Percentiles rank a stretch among this genome's conserved stretches.
These are phyloP conservation scores for Chlorella sp. DNA, from an alignment of 139 green algal genomes.

Conservation along the genomic window DNA sequence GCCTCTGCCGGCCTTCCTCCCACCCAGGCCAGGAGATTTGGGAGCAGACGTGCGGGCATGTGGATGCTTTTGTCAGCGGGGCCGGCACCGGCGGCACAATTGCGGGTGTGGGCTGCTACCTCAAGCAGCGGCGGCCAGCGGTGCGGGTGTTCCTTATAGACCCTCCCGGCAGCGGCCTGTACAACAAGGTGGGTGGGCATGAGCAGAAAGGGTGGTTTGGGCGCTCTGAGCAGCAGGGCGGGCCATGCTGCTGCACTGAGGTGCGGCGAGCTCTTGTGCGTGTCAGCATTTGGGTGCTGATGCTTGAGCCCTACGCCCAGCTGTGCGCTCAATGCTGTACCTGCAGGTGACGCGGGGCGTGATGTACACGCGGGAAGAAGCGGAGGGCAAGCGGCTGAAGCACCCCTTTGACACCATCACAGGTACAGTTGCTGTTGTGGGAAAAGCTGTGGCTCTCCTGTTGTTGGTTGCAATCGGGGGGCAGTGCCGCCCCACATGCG, in stretches of 20 bases:
- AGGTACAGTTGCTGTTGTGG: background rate
- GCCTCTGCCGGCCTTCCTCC: background rate
- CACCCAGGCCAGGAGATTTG: conserved; percentile 84
- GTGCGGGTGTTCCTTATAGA: conserved; percentile 82
- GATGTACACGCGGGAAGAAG: conserved; percentile 85
- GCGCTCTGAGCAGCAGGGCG: too few species aligned
- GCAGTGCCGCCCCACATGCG: too few species aligned
- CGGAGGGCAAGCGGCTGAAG: conserved; percentile 88
- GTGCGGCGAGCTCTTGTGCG: too few species aligned
- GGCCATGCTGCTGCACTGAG: background rate
- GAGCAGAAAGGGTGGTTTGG: too few species aligned
- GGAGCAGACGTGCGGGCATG: conserved; percentile 72
- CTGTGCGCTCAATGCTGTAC: background rate
- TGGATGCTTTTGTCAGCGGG: conserved; percentile 94
- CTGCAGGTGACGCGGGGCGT: conserved; percentile 90
- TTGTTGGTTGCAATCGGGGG: too few species aligned
- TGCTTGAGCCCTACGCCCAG: too few species aligned
- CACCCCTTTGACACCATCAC: conserved; percentile 96
- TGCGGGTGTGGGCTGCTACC: conserved; percentile 78
- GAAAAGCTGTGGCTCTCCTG: too few species aligned
- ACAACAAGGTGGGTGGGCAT: conserved; percentile 88
- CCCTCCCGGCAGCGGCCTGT: conserved; percentile 89
- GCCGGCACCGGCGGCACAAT: conserved; percentile 96
- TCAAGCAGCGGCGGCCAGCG: conserved; percentile 67
- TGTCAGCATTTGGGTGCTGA: too few species aligned